Evolutionary conservation across 352 stramenopile genomes (phyloP).

Genomic region (Globisporangium splendens): DNA sequence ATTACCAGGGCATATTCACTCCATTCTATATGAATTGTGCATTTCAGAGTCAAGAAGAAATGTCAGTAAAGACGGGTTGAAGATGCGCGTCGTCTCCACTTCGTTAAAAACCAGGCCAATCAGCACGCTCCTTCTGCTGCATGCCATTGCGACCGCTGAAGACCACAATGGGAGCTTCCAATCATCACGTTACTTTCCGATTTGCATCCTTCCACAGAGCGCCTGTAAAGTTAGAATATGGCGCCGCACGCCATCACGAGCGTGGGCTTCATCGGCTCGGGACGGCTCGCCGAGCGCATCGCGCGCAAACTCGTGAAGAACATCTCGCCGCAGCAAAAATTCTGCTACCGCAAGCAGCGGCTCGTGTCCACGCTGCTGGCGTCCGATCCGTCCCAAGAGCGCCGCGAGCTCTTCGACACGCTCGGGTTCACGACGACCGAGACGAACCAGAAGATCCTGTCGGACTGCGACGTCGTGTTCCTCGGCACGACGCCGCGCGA

Average conservation of each 20-base stretch:
- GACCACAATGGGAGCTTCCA: slow-evolving; percentile 1
- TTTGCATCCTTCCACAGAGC: background rate
- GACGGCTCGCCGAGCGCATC: slow-evolving; percentile 54
- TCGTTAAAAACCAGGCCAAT: slow-evolving; percentile 9
- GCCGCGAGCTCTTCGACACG: slow-evolving; percentile 50
- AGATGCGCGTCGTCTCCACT: slow-evolving; percentile 3
- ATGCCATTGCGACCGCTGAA: slow-evolving; percentile 11
- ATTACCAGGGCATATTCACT: background rate
- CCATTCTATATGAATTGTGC: background rate
- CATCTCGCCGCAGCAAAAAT: slow-evolving; percentile 52
- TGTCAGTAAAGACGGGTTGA: background rate
- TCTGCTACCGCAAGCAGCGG: slow-evolving; percentile 72
- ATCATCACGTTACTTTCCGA: background rate
- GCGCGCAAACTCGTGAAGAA: slow-evolving; percentile 62
- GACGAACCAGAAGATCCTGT: slow-evolving; percentile 51
- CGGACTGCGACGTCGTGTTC: slow-evolving; percentile 70
- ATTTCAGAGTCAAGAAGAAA: background rate
- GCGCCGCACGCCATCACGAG: slow-evolving; percentile 39
- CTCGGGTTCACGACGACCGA: slow-evolving; percentile 68
- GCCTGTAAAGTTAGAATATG: background rate
- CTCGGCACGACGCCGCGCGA: slow-evolving; percentile 51
- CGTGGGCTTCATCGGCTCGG: slow-evolving; percentile 72
- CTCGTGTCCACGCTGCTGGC: slow-evolving; percentile 68
- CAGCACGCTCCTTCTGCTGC: background rate
- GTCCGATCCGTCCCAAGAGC: slow-evolving; percentile 52